Evolutionary conservation across 495 filamentous ascomycete genomes (phyloP).

Genomic region (Annulohypoxylon bovei): DNA sequence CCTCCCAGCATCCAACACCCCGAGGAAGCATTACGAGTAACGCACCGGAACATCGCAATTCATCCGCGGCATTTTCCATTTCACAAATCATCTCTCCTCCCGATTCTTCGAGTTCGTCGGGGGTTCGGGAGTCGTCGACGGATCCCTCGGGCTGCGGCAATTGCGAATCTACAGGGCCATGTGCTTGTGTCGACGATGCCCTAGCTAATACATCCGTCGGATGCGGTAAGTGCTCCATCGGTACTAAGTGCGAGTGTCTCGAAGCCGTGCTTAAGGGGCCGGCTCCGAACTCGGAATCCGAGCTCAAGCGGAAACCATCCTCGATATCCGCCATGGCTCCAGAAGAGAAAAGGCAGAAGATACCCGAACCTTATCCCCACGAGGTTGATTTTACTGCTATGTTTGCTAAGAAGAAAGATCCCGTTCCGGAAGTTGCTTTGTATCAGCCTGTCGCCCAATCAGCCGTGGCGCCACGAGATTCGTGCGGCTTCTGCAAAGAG

Average conservation of each 20-base stretch:
- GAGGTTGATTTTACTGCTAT: constrained; percentile 79
- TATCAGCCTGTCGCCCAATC: constrained; percentile 43
- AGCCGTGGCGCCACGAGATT: constrained; percentile 59
- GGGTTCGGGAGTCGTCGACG: constrained; percentile 32
- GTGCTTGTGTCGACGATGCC: constrained; percentile 63
- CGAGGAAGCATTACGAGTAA: constrained; percentile 44
- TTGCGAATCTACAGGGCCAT: constrained; percentile 59
- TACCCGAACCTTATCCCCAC: constrained; percentile 51
- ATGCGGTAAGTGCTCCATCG: constrained; percentile 70
- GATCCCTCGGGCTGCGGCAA: constrained; percentile 60
- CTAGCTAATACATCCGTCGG: constrained; percentile 59
- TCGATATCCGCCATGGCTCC: constrained; percentile 60
- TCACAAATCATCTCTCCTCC: constrained; percentile 60
- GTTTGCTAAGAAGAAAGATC: constrained; percentile 57
- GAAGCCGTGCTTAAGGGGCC: constrained; percentile 57
- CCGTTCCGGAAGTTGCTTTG: constrained; percentile 33
- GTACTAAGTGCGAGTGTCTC: constrained; percentile 73
- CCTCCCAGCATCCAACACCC: constrained; percentile 31
- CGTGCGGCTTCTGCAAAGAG: constrained; percentile 89
- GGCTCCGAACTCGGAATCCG: constrained; percentile 39
- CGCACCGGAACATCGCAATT: constrained; percentile 45
- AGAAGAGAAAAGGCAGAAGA: constrained; percentile 63
- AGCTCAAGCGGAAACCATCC: constrained; percentile 48
- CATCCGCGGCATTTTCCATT: constrained; percentile 54
- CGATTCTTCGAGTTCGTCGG: constrained; percentile 45